These are phyloP conservation scores for Hypoxylon fuscum DNA, from an alignment of 495 filamentous ascomycete genomes.

Conservation along the genomic window DNA sequence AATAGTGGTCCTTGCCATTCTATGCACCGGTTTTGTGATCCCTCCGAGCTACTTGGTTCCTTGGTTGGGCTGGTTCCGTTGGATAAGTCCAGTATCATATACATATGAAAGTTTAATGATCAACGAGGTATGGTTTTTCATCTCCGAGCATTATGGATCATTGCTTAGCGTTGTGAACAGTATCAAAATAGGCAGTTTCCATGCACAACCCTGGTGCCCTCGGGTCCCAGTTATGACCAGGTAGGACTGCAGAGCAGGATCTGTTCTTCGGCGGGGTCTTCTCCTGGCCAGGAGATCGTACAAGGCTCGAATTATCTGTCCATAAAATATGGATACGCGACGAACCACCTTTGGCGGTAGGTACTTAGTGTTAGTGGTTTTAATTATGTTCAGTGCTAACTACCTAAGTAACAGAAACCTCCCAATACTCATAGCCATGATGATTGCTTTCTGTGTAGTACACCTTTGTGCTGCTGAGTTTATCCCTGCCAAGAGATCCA, in stretches of 20 bases:
- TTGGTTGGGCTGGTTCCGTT: slow-evolving; percentile 84
- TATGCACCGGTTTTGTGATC: slow-evolving; percentile 86
- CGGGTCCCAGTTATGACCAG: slow-evolving; percentile 56
- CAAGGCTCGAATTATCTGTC: not conserved
- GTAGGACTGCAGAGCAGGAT: slow-evolving; percentile 44
- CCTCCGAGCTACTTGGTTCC: slow-evolving; percentile 77
- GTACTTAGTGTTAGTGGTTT: not conserved
- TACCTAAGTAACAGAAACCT: slow-evolving; percentile 66
- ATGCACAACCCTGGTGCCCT: slow-evolving; percentile 71
- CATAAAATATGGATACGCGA: not conserved
- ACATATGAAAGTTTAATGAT: slow-evolving; percentile 79
- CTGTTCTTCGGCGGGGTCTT: too few relatives aligned
- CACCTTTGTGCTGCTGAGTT: slow-evolving; percentile 79
- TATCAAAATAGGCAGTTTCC: slow-evolving; percentile 60
- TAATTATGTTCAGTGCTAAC: not conserved
- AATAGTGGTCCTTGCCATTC: slow-evolving; percentile 75
- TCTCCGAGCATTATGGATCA: not conserved
- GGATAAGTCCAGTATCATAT: slow-evolving; percentile 84
- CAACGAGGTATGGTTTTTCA: slow-evolving; percentile 73
- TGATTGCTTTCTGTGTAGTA: slow-evolving; percentile 66
- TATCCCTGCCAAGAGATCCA: slow-evolving; percentile 77
- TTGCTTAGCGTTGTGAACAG: not conserved
- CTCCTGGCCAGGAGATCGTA: not conserved
- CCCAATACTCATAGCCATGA: slow-evolving; percentile 79
- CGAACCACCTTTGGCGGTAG: slow-evolving; percentile 70